Conservation (phyloP, 1,139 yeast genomes). For the Diutina siamensis region DNA sequence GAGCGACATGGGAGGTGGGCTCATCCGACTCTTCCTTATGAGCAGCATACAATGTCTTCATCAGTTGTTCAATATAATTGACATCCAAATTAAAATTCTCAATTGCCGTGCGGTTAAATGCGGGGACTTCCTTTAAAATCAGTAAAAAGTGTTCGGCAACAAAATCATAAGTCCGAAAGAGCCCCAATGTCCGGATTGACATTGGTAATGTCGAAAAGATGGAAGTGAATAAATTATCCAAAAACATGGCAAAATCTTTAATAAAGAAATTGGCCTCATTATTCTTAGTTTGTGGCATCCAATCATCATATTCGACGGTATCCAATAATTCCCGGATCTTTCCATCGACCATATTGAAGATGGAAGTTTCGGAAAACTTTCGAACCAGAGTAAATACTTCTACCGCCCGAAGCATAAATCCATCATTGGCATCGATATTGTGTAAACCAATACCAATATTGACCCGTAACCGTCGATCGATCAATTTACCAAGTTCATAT, state of each 20-base stretch:
- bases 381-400: constrained; percentile 49
- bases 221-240: constrained; percentile 77
- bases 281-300: constrained; percentile 34
- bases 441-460: constrained; percentile 45
- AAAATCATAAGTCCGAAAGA: constrained; percentile 80
- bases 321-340: constrained; percentile 75
- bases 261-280: constrained; percentile 64
- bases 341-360: constrained; percentile 70
- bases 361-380: constrained; percentile 66
- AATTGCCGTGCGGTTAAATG: constrained; percentile 30
- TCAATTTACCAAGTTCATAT: constrained; percentile 40
- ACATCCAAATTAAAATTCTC: constrained; percentile 54
- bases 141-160: constrained; percentile 62
- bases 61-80: constrained; percentile 36
- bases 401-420: constrained; percentile 30
- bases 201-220: constrained; percentile 79
- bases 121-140: constrained; percentile 22
- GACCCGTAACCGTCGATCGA: constrained; percentile 31
- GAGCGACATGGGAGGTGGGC: constrained; percentile 22
- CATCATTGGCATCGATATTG: constrained; percentile 25
- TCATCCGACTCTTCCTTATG: constrained; percentile 19
- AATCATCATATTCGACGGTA: constrained; percentile 80
- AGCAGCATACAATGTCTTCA: neutral
- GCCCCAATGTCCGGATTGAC: constrained; percentile 64
- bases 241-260: constrained; percentile 77